Conservation (phyloP, 495 filamentous ascomycete genomes). For the Aspergillus cavernicola region DNA sequence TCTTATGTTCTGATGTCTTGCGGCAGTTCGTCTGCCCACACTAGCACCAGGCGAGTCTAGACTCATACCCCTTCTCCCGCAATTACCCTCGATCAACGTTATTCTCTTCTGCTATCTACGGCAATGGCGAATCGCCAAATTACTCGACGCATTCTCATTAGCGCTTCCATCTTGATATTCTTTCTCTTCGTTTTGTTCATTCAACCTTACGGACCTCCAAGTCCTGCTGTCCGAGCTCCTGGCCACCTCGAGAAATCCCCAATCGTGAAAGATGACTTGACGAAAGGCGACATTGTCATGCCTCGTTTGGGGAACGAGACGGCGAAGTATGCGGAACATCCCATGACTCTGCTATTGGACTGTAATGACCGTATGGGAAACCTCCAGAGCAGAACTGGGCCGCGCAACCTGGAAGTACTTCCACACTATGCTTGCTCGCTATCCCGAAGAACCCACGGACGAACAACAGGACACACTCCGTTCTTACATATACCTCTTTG, state of each 20-base stretch:
- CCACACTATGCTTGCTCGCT: constrained; percentile 93
- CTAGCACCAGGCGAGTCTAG: neutral
- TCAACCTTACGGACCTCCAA: constrained; percentile 37
- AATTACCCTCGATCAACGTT: neutral
- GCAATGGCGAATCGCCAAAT: constrained; percentile 43
- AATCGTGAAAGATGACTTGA: constrained; percentile 35
- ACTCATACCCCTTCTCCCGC: neutral
- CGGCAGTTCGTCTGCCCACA: neutral
- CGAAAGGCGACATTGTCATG: constrained; percentile 79
- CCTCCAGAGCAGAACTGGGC: constrained; percentile 74
- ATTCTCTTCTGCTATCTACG: constrained; percentile 3
- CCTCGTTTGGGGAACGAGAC: constrained; percentile 91
- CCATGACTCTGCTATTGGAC: neutral
- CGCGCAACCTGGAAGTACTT: constrained; percentile 88
- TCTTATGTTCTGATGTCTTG: constrained; percentile 3
- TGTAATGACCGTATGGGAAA: too few species aligned
- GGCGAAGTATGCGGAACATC: constrained; percentile 45
- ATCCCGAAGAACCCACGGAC: constrained; percentile 76
- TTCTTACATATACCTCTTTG: constrained; percentile 85
- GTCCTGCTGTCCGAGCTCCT: constrained; percentile 41
- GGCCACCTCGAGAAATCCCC: constrained; percentile 37
- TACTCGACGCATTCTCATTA: constrained; percentile 37
- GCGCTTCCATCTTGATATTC: constrained; percentile 31
- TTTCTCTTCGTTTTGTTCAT: constrained; percentile 42
- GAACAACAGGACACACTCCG: constrained; percentile 82